Percentiles rank a stretch among this genome's conserved stretches.
Conservation (phyloP, 2,329 filamentous ascomycete species). For the Camillea tinctor region DNA sequence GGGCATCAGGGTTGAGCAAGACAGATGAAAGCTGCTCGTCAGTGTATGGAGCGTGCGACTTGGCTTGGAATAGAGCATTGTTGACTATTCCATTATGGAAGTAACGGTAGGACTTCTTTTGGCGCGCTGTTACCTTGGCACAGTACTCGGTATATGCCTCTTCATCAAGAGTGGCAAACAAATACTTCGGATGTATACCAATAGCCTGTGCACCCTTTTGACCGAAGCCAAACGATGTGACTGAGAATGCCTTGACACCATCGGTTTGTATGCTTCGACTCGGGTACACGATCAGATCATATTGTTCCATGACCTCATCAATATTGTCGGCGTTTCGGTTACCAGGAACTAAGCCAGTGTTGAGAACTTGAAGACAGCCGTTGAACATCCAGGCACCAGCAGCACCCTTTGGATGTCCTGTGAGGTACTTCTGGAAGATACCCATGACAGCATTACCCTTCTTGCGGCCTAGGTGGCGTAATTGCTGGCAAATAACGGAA, state of each 20-base stretch:
- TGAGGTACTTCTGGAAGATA: constrained; percentile 99
- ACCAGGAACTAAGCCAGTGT: constrained; percentile 89
- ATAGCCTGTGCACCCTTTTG: constrained; percentile 98
- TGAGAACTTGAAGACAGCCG: constrained; percentile 92
- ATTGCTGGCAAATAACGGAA: constrained; percentile 92
- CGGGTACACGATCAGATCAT: constrained; percentile 96
- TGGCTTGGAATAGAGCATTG: constrained; percentile 96
- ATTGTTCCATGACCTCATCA: constrained; percentile 94
- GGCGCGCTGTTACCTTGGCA: constrained; percentile 83
- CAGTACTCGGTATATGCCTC: constrained; percentile 79
- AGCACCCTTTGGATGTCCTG: constrained; percentile 97
- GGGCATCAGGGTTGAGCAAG: constrained; percentile 90
- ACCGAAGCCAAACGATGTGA: constrained; percentile 98
- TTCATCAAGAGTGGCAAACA: constrained; percentile 91
- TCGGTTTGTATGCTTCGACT: constrained; percentile 95
- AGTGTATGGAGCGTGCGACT: constrained; percentile 85
- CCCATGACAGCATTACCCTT: constrained; percentile 96
- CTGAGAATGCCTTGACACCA: constrained; percentile 96
- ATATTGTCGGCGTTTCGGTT: constrained; percentile 99
- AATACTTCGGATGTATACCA: constrained; percentile 90
- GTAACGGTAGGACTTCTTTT: constrained; percentile 98
- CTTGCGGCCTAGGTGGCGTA: constrained; percentile 88
- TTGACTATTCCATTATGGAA: constrained; percentile 98
- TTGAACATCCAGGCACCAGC: constrained; percentile 99
- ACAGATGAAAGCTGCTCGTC: constrained; percentile 84